A percentile compares a stretch with the other conserved stretches of the same genome.
Evolutionary conservation across 768 basidiomycete species (phyloP).

Genomic region (Xerocomellus dryophilus): DNA sequence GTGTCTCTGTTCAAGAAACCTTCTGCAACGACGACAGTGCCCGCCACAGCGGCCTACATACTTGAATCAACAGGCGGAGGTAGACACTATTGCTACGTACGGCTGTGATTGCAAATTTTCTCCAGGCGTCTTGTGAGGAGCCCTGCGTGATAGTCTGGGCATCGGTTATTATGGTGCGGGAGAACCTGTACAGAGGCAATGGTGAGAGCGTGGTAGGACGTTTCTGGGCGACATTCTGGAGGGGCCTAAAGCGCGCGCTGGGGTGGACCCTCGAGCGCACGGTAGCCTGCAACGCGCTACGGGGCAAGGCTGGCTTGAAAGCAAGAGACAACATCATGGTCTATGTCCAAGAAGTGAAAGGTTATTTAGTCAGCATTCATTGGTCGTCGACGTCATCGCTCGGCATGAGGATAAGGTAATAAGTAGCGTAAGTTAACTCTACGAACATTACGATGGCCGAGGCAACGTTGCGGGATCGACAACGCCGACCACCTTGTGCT

Average conservation of each 20-base stretch:
- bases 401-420: not conserved
- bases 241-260: constrained; percentile 1
- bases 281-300: constrained; percentile 21
- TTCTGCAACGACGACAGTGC: constrained; percentile 61
- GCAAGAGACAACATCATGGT: constrained; percentile 19
- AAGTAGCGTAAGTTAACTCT: not conserved
- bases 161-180: constrained; percentile 53
- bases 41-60: constrained; percentile 65
- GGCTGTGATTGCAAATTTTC: constrained; percentile 49
- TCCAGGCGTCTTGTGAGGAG: constrained; percentile 46
- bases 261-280: constrained; percentile 16
- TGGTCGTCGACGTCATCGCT: constrained; percentile 14
- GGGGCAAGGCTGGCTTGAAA: constrained; percentile 17
- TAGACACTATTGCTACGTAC: constrained; percentile 34
- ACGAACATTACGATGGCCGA: not conserved
- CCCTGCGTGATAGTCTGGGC: constrained; percentile 34
- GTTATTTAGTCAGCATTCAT: constrained; percentile 14
- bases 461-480: constrained; percentile 52
- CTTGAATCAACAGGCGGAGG: not conserved
- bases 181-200: constrained; percentile 25
- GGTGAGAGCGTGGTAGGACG: constrained; percentile 23
- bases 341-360: not conserved
- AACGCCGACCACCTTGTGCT: constrained; percentile 64
- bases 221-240: constrained; percentile 31
- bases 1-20: constrained; percentile 76